Conservation (phyloP, 1,284 basidiomycete genomes). For the Ceratobasidium sp. region DNA sequence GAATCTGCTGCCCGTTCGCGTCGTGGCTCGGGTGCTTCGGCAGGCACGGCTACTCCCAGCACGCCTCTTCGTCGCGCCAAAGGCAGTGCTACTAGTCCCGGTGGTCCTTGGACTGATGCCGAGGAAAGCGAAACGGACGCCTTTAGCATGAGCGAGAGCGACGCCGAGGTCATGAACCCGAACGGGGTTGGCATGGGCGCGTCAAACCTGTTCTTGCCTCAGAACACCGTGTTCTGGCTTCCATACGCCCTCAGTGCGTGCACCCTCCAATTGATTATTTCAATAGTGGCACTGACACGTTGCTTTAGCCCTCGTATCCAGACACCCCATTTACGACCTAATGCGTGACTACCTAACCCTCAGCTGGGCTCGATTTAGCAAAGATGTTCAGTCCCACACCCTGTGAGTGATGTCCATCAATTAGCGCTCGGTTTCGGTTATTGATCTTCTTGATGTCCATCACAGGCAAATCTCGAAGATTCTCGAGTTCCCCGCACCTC, state of each 20-base stretch:
- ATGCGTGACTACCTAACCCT: constrained; percentile 92
- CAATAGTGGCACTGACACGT: constrained; percentile 42
- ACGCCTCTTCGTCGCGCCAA: constrained; percentile 31
- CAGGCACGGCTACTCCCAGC: constrained; percentile 28
- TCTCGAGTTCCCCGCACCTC: constrained; percentile 71
- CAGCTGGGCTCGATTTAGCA: constrained; percentile 90
- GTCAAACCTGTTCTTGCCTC: constrained; percentile 82
- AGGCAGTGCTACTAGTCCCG: constrained; percentile 66
- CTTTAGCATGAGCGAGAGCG: constrained; percentile 77
- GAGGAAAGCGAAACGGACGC: constrained; percentile 73
- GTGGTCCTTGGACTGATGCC: constrained; percentile 52
- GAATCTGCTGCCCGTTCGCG: constrained; percentile 56
- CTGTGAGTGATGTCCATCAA: constrained; percentile 62
- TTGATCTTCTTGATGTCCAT: constrained; percentile 21
- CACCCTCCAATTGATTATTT: constrained; percentile 43
- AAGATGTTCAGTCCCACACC: constrained; percentile 86
- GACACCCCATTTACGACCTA: constrained; percentile 89
- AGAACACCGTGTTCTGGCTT: constrained; percentile 90
- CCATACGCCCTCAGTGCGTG: constrained; percentile 87
- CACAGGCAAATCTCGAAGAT: constrained; percentile 52
- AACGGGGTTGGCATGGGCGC: constrained; percentile 80
- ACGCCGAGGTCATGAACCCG: constrained; percentile 78
- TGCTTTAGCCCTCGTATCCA: constrained; percentile 76
- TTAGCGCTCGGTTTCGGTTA: constrained; percentile 20
- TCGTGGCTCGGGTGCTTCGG: constrained; percentile 40